Conservation (phyloP, 306 rosid genomes). For the Cyclanthera cordifolia region DNA sequence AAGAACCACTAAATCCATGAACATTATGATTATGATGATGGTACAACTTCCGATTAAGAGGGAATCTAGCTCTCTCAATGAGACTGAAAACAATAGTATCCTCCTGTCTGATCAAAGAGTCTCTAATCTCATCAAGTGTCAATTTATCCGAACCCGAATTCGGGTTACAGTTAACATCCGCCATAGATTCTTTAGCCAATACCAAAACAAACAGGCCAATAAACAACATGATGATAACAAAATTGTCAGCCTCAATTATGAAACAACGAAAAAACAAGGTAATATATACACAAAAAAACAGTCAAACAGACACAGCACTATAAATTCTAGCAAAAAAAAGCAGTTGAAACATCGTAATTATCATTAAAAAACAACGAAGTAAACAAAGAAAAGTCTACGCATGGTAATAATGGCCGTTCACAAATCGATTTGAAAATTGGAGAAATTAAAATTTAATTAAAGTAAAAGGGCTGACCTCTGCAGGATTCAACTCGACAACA, state of each 20-base stretch:
- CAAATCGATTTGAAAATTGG: not conserved
- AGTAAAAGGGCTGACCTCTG: not conserved
- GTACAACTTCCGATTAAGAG: constrained; percentile 44
- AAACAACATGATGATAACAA: constrained; percentile 15
- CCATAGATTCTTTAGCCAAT: constrained; percentile 22
- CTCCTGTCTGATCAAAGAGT: constrained; percentile 59
- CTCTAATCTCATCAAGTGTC: constrained; percentile 51
- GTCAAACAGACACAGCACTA: not conserved
- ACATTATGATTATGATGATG: constrained; percentile 5
- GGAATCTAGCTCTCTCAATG: constrained; percentile 63
- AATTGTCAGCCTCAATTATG: not conserved
- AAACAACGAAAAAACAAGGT: not conserved
- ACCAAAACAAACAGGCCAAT: constrained; percentile 22
- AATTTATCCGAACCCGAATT: constrained; percentile 15
- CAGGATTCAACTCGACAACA: not conserved
- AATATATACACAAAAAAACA: not conserved
- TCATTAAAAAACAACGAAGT: not conserved
- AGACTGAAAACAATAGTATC: constrained; percentile 59
- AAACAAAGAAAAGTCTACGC: not conserved
- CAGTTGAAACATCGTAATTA: not conserved
- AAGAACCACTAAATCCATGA: constrained; percentile 30
- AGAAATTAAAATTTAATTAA: not conserved
- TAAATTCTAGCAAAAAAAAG: not conserved
- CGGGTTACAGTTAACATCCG: constrained; percentile 12
- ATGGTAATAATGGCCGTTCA: not conserved